Percentiles rank a stretch among this genome's conserved stretches.
phyloP scores from a whole-genome alignment of 306 rosid genomes.

The Fragaria ananassa region DNA sequence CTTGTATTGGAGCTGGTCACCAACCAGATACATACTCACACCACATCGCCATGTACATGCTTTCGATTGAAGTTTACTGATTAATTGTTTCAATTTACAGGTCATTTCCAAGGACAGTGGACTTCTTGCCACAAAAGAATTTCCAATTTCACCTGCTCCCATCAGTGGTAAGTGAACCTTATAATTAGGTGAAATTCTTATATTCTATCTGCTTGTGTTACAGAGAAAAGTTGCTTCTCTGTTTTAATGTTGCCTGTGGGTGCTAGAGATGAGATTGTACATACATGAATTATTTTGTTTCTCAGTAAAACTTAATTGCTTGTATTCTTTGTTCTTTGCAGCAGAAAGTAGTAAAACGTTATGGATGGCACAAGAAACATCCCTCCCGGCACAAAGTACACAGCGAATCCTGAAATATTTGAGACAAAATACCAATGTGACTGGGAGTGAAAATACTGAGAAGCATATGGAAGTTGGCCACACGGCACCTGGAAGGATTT shows the following conservation, averaged over 20 bases:
- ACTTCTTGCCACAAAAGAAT: constrained; percentile 32
- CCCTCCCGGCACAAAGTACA: constrained; percentile 35
- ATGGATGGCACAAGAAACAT: constrained; percentile 16
- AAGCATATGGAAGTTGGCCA: constrained; percentile 7
- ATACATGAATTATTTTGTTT: background rate
- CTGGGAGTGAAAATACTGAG: constrained; percentile 9
- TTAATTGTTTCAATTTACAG: constrained; percentile 35
- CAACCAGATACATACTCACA: background rate
- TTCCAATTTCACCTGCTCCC: constrained; percentile 30
- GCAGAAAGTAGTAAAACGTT: constrained; percentile 38
- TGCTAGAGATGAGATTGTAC: background rate
- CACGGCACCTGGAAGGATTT: constrained; percentile 20
- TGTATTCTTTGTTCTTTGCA: constrained; percentile 7
- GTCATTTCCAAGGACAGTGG: constrained; percentile 68
- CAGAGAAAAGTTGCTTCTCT: background rate
- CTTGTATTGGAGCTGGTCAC: background rate
- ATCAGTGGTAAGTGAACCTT: constrained; percentile 31
- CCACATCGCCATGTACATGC: background rate
- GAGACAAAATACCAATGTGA: constrained; percentile 27
- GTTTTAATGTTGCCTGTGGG: constrained; percentile 2
- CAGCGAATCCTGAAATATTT: constrained; percentile 47
- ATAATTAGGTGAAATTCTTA: background rate
- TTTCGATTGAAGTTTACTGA: background rate
- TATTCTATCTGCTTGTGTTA: constrained; percentile 5
- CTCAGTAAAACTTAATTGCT: constrained; percentile 11